Evolutionary conservation across 768 basidiomycete genomes (phyloP).

Genomic region (Calocybe indica): DNA sequence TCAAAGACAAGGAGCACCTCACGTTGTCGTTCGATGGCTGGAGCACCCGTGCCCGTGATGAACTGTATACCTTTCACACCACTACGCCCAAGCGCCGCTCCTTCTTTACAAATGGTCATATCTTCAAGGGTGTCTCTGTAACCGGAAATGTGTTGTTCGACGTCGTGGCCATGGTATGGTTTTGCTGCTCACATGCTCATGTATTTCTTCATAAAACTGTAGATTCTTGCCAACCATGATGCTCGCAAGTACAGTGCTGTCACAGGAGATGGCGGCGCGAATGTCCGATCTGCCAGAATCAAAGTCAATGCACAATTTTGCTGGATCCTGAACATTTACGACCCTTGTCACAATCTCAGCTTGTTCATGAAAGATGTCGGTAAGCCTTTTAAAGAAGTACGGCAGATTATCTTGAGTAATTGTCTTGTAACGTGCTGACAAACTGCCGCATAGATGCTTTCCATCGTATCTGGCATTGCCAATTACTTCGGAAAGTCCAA

Average conservation of each 20-base stretch:
- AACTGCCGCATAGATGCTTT: conserved; percentile 12
- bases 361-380: conserved; percentile 22
- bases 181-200: neutral
- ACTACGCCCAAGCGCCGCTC: conserved; percentile 17
- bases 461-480: conserved; percentile 13
- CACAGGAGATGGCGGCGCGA: too few species aligned
- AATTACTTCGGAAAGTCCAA: conserved; percentile 23
- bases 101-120: conserved; percentile 16
- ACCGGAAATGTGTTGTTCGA: conserved; percentile 13
- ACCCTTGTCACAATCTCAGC: conserved; percentile 24
- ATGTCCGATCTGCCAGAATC: too few species aligned
- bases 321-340: too few species aligned
- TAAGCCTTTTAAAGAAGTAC: conserved; percentile 20
- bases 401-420: neutral
- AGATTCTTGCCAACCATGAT: conserved; percentile 9
- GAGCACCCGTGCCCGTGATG: conserved; percentile 14
- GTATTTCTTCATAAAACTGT: neutral
- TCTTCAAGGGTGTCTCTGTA: conserved; percentile 18
- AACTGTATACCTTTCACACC: conserved; percentile 21
- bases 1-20: conserved; percentile 11
- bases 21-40: conserved; percentile 18
- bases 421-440: neutral
- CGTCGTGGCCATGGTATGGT: conserved; percentile 3
- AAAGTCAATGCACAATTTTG: too few species aligned
- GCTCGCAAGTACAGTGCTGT: conserved; percentile 13